phyloP scores from a whole-genome alignment of 139 green algal species.

The Yamagishiella unicocca region DNA sequence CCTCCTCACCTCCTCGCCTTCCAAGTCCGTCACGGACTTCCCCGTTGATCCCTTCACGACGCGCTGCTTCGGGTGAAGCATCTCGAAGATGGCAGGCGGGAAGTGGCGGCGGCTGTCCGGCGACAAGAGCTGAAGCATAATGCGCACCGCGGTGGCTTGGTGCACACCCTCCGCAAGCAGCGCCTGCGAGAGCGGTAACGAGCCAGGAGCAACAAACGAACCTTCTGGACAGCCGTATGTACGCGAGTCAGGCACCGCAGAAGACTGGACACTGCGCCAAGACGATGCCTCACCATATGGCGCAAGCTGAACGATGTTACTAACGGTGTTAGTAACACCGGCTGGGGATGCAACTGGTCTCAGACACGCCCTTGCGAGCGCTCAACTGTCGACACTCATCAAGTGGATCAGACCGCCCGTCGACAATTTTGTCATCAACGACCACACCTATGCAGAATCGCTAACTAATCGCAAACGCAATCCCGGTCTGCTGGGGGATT shows the following conservation, averaged over 20 bases:
- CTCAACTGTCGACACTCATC: conserved; percentile 79
- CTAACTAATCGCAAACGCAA: no score
- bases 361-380: conserved; percentile 61
- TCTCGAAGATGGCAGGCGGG: conserved; percentile 61
- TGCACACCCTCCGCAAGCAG: conserved; percentile 66
- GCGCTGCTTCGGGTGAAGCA: conserved; percentile 69
- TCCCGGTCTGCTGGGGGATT: no score
- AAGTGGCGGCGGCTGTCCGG: conserved; percentile 78
- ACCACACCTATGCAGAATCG: no score
- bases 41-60: conserved; percentile 48
- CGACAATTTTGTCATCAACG: conserved; percentile 77
- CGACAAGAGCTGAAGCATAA: conserved; percentile 83
- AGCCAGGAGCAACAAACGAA: no score
- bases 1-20: conserved; percentile 56
- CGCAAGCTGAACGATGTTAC: no score
- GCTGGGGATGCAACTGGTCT: not conserved
- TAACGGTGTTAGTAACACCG: not conserved
- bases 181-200: conserved; percentile 61
- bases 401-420: conserved; percentile 85
- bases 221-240: no score
- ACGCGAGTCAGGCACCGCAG: no score
- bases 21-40: conserved; percentile 54
- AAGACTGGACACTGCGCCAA: no score
- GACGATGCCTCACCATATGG: no score
- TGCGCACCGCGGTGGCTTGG: conserved; percentile 63